Conservation (phyloP, 139 green algal species). For the Helicosporidium sp. region DNA sequence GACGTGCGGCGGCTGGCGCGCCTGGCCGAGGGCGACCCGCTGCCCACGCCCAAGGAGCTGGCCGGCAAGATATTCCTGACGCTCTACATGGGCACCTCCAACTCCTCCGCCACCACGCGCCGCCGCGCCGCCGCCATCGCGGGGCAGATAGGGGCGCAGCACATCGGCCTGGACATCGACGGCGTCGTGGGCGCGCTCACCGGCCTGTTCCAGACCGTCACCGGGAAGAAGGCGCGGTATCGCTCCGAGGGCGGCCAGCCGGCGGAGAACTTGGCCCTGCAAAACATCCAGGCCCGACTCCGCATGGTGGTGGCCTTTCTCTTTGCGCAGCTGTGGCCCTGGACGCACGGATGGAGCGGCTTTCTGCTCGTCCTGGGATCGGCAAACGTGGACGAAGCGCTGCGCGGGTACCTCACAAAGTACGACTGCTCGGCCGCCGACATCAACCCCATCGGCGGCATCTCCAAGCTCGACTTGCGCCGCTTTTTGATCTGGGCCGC, state of each 20-base stretch:
- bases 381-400: conserved; percentile 89
- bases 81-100: conserved; percentile 83
- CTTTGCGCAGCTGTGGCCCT: conserved; percentile 56
- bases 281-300: conserved; percentile 81
- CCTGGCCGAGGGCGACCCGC: conserved; percentile 9
- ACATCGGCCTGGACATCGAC: conserved; percentile 74
- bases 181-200: conserved; percentile 36
- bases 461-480: conserved; percentile 60
- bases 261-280: conserved; percentile 83
- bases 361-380: conserved; percentile 86
- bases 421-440: conserved; percentile 89
- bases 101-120: conserved; percentile 56
- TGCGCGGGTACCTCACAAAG: conserved; percentile 70
- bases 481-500: conserved; percentile 66
- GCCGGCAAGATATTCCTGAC: conserved; percentile 64
- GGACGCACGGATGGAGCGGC: conserved; percentile 31
- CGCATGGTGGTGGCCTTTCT: conserved; percentile 93
- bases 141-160: conserved; percentile 53
- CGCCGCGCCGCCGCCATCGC: conserved; percentile 25
- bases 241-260: conserved; percentile 45
- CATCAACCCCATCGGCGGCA: conserved; percentile 86
- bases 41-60: conserved; percentile 31
- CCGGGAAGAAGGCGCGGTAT: conserved; percentile 44
- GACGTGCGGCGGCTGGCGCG: conserved; percentile 41
- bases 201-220: conserved; percentile 56